Base-by-base conservation (phyloP, 2,329 filamentous ascomycete species). In the Fusarium sp. region DNA sequence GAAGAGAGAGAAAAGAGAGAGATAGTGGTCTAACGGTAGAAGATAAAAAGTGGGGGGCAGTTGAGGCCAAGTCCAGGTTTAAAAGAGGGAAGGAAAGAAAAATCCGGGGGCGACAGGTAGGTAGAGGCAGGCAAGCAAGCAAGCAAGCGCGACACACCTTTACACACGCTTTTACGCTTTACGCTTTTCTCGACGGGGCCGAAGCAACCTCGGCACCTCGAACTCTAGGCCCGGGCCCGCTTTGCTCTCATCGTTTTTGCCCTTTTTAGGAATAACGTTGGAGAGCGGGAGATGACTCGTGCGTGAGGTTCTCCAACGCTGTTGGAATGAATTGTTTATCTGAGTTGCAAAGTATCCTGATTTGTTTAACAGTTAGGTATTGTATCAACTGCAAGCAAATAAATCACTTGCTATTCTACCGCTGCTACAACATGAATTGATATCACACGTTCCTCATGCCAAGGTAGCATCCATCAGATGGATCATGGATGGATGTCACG, bases 41-140 rank as follows among this genome's bases (percentile, higher is more conserved):
- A 25, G 52, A 57, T 47, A 39, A 56, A 64, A 65, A 35, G 21
- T 63, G 62, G 59, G 62, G 57, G 49, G 29, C 45, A 31, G 38
- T 45, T 33, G 44, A 54, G 29, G 46, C 39, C 43, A 56, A 42
- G 45, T 38, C 44, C 53, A 35, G 37, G 46, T 58, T 59, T 52
- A 60, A 55, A 59, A 33, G 36, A 19, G 29, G 45, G 31, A 33
- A 63, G 57, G 61, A 58, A 57, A 70, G 66, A 70, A 61, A 70
- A 70, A 70, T 70, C 68, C 64, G 68, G 68, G 68, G 67, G 56
- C 56, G 45, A 66, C 23, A 49, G 23, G 4, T 8, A 25, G 23
- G 21, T 7, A 23, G 21, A 7, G 7, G 21, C n/a, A n/a, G 21
- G 4, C 7, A 23, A 7, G n/a, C n/a, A n/a, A 23, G 23, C 6